Percentiles rank a stretch among this genome's conserved stretches.
Conservation (phyloP, 106 monocot species). For the Phalaenopsis equestris region DNA sequence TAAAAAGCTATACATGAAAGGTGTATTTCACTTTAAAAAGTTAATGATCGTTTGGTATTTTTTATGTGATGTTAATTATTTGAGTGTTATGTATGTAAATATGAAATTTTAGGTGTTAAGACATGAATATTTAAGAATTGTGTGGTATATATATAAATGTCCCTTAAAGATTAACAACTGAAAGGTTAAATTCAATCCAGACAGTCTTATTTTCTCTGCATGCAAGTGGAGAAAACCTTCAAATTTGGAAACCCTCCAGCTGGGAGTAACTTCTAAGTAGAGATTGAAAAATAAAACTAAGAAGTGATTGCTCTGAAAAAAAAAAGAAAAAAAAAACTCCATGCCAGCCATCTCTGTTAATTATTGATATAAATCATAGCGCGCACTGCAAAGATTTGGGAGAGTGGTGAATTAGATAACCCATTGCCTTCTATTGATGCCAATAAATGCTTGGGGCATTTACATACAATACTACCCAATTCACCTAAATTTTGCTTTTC, state of each 20-base stretch:
- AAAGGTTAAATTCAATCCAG: not conserved
- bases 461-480: too few species aligned
- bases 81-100: too few species aligned
- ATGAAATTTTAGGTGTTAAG: too few species aligned
- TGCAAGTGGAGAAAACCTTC: not conserved
- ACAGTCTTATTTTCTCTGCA: not conserved
- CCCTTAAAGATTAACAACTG: not conserved
- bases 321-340: not conserved
- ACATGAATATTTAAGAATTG: too few species aligned
- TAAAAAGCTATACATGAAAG: too few species aligned
- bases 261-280: not conserved
- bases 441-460: not conserved
- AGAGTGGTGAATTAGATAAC: not conserved
- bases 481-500: too few species aligned
- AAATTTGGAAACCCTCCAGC: not conserved
- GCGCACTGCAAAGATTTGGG: not conserved
- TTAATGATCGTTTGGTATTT: too few species aligned
- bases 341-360: not conserved
- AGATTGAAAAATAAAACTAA: not conserved
- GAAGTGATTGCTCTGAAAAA: too few species aligned
- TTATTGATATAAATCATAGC: not conserved
- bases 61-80: too few species aligned
- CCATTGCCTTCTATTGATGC: not conserved
- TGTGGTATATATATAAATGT: too few species aligned
- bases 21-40: too few species aligned